phyloP scores from a whole-genome alignment of 441 rosid genomes.

The Isatis lusitanica region DNA sequence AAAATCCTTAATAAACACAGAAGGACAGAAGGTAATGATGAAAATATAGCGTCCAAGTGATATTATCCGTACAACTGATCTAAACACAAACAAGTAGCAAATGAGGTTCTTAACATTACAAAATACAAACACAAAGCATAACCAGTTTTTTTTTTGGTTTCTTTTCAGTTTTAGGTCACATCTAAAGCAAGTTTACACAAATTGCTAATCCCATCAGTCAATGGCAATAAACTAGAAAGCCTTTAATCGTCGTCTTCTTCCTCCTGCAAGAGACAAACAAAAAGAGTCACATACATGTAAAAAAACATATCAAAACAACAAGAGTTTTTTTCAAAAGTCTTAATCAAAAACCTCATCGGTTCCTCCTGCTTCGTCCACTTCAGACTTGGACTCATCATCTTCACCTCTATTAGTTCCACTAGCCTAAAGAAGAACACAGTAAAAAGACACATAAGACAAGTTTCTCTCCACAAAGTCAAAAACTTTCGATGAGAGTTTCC shows the following conservation, averaged over 20 bases:
- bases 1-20: neutral
- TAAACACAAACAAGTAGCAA: slow-evolving; percentile 17
- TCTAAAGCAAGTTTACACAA: slow-evolving; percentile 26
- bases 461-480: neutral
- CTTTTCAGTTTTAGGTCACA: neutral
- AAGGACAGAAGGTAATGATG: neutral
- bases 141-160: neutral
- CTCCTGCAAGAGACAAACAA: slow-evolving; percentile 19
- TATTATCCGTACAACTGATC: slow-evolving; percentile 31
- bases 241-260: slow-evolving; percentile 29
- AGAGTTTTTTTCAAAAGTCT: neutral
- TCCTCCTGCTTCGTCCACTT: slow-evolving; percentile 45
- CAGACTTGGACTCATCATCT: slow-evolving; percentile 63
- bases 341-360: slow-evolving; percentile 30
- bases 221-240: slow-evolving; percentile 8
- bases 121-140: slow-evolving; percentile 33
- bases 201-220: slow-evolving; percentile 30
- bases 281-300: slow-evolving; percentile 6
- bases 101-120: slow-evolving; percentile 23
- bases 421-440: slow-evolving; percentile 40
- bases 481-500: too few species aligned
- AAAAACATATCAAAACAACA: neutral
- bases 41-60: slow-evolving; percentile 25
- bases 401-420: slow-evolving; percentile 48
- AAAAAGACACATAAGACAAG: neutral